Base-by-base conservation (phyloP, 2,329 filamentous ascomycete species). In the Trichoderma citrinoviride region DNA sequence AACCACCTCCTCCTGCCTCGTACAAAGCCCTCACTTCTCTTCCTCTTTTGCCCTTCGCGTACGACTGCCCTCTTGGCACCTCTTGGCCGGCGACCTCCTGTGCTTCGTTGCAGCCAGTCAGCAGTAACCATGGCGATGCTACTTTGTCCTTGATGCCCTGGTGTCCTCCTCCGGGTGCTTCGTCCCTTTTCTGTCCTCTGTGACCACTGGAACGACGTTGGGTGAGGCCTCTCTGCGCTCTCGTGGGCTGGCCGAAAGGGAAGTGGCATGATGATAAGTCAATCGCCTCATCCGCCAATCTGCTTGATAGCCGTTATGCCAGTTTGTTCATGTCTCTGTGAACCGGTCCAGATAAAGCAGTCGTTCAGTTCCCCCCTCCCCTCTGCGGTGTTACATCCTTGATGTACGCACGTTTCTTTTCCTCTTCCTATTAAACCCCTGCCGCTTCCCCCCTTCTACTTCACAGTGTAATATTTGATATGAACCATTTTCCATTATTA, bases 101-200 rank as follows among this genome's bases (percentile, higher is more conserved):
- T 66, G 64, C 57, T 58, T 55, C 64, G 64, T 66, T 66, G 64
- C 64, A 63, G 53, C 64, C 61, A 53, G 58, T 57, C 49, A 49
- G 40, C 49, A 61, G 57, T 60, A 60, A 60, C 52, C 56, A 21
- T 56, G 49, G 50, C 43, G 57, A 49, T 53, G n/a, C 41, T 23
- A 52, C 50, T 41, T 62, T 21, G n/a, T 43, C 44, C 33, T 47
- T 52, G 47, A 44, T 61, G 49, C 47, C 58, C 44, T 61, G 44
- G 58, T 61, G 47, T 53, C 58, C 23, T 61, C 47, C 41, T 63
- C 56, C 44, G 50, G 41, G 44, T 63, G 61, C 21, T 41, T 49
- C 52, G 50, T 63, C 52, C 43, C 41, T 53, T 23, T 60, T 47
- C 41, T 56, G 61, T 63, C 50, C 60, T 62, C 52, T 33, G 61